Evolutionary conservation across 352 stramenopile species (phyloP).

Genomic region (Globisporangium camurandrum): DNA sequence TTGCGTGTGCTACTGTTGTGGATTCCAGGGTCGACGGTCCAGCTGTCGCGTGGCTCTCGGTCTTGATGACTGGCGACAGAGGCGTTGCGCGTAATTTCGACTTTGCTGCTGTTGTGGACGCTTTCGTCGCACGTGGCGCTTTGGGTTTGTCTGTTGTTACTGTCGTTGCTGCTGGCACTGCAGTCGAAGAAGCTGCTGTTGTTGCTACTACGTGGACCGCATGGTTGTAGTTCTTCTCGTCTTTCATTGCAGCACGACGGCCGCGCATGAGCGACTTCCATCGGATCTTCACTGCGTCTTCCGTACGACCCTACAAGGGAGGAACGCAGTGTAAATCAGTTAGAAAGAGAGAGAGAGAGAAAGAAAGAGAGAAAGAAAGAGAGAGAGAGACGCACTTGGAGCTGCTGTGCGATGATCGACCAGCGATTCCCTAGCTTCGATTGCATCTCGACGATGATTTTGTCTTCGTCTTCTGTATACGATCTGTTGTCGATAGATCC

Average conservation of each 20-base stretch:
- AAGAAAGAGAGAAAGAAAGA: neutral
- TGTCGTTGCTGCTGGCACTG: neutral
- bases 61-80: constrained; percentile 25
- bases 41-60: constrained; percentile 5
- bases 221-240: constrained; percentile 32
- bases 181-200: neutral
- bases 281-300: constrained; percentile 91
- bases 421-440: constrained; percentile 88
- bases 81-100: constrained; percentile 30
- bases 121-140: constrained; percentile 7
- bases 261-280: constrained; percentile 90
- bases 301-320: constrained; percentile 62
- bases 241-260: constrained; percentile 56
- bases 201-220: neutral
- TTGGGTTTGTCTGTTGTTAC: neutral
- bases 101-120: constrained; percentile 28
- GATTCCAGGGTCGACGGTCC: neutral
- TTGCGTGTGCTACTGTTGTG: constrained; percentile 4
- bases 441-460: constrained; percentile 91
- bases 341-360: neutral
- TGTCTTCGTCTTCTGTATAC: constrained; percentile 88
- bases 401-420: constrained; percentile 89
- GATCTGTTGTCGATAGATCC: constrained; percentile 22
- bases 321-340: neutral
- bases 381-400: constrained; percentile 48